Evolutionary conservation across 2,329 filamentous ascomycete species (phyloP), one percentile per base, ranked within the genome.

Genomic region (Aspergillus sp.): DNA sequence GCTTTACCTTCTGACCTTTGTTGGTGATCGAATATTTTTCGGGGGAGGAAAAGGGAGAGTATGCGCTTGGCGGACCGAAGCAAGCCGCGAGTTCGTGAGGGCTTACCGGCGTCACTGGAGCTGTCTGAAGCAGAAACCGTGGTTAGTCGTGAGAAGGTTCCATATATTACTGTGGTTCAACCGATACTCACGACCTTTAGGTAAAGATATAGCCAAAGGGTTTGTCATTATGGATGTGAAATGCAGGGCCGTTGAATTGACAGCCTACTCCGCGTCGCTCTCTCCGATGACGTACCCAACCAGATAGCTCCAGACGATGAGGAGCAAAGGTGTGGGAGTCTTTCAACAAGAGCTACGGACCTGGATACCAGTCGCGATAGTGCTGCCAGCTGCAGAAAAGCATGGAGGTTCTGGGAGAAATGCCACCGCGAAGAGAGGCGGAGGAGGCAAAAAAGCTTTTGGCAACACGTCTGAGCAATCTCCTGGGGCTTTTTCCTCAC

Each of bases 321-420:
- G 15, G n/a, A 50, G 25, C 47, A 27, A 7, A 27, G 47, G 25
- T 19, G 10, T 19, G 23, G 90, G 72, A 1, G 87, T 87, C 23
- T 19, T 19, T 17, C n/a, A 17, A 5, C 15, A 17, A 50, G 25
- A 25, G 47, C n/a, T 50, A 32, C 4, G 47, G 47, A 30, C 27
- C n/a, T 19, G 47, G 47, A 32, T 32, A 17, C 47, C 47, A 50
- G 25, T 50, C 25, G 15, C 47, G 15, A 27, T 50, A 32, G 15
- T 50, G 25, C 47, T 50, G 47, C 25, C 25, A 32, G 25, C 11
- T 6, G 25, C n/a, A 32, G 47, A 30, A 30, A n/a, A 17, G 25
- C 47, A 50, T 50, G 25, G 25, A 50, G 47, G n/a, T 32, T 49
- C 23, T 4, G 17, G 7, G 6, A 10, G 2, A 30, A 30, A 11